phyloP scores from a whole-genome alignment of 2,329 filamentous ascomycete species.

The Nigrospora osmanthi region DNA sequence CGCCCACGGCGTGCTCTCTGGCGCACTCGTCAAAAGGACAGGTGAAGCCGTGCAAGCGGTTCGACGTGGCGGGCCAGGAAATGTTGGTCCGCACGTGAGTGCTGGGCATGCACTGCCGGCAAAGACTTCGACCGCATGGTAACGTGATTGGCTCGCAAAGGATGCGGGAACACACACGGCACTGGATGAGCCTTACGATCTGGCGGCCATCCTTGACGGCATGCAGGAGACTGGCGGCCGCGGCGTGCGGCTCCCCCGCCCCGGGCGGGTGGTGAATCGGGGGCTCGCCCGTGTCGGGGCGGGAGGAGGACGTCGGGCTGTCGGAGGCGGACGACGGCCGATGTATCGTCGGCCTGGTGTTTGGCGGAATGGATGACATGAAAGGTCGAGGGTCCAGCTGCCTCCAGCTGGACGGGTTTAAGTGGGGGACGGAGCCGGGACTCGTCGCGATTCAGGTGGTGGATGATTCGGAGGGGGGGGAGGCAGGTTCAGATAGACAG shows the following conservation, averaged over 20 bases:
- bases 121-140: conserved; percentile 75
- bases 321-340: conserved; percentile 11
- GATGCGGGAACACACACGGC: conserved; percentile 62
- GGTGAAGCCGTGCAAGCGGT: conserved; percentile 60
- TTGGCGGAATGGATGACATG: conserved; percentile 20
- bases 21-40: conserved; percentile 64
- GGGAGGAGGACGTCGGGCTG: conserved; percentile 7
- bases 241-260: conserved; percentile 10
- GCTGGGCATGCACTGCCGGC: conserved; percentile 65
- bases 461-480: background rate
- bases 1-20: conserved; percentile 65
- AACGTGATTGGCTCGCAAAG: conserved; percentile 64
- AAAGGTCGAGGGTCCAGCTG: conserved; percentile 1
- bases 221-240: conserved; percentile 25
- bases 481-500: background rate
- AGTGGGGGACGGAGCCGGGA: too few species aligned
- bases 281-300: conserved; percentile 9
- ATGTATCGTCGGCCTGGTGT: conserved; percentile 10
- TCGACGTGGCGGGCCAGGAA: conserved; percentile 65
- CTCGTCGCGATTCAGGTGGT: background rate
- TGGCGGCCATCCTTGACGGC: conserved; percentile 49
- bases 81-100: conserved; percentile 60
- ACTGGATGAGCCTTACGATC: conserved; percentile 70
- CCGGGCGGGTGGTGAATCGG: conserved; percentile 8
- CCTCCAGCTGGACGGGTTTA: background rate